Evolutionary conservation across 2,329 filamentous ascomycete species (phyloP).

Genomic region (Akanthomyces muscarius): DNA sequence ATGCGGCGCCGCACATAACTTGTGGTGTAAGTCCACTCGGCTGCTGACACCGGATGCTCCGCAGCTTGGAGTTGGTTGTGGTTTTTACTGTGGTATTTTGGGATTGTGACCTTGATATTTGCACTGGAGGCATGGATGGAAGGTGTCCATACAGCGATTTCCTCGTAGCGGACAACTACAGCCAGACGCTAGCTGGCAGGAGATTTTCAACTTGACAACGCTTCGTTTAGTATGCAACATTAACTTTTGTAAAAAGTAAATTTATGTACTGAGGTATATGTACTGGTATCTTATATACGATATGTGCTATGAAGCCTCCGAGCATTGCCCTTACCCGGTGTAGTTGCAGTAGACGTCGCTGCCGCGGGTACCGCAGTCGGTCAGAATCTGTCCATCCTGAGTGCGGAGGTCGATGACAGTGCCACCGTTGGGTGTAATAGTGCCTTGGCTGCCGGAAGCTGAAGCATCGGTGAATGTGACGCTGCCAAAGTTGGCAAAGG

Average conservation of each 20-base stretch:
- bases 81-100: no score
- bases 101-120: no score
- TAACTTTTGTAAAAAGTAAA: neutral
- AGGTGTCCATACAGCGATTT: no score
- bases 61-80: no score
- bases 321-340: neutral
- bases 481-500: conserved; percentile 16
- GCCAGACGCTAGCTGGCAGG: neutral
- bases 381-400: neutral
- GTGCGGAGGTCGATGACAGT: conserved; percentile 1
- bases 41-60: no score
- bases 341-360: conserved; percentile 12
- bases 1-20: no score
- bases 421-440: conserved; percentile 8
- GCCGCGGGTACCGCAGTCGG: conserved; percentile 6
- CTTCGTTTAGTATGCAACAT: no score
- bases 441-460: conserved; percentile 27
- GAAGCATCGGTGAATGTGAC: conserved; percentile 12
- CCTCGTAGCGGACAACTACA: no score
- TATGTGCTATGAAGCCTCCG: neutral
- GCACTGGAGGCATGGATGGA: no score
- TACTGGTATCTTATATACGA: neutral
- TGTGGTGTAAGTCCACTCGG: no score
- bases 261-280: neutral
- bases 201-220: neutral